Evolutionary conservation across 2,329 filamentous ascomycete species (phyloP), one percentile per base, ranked within the genome.

Genomic region (Botrytis fragariae): DNA sequence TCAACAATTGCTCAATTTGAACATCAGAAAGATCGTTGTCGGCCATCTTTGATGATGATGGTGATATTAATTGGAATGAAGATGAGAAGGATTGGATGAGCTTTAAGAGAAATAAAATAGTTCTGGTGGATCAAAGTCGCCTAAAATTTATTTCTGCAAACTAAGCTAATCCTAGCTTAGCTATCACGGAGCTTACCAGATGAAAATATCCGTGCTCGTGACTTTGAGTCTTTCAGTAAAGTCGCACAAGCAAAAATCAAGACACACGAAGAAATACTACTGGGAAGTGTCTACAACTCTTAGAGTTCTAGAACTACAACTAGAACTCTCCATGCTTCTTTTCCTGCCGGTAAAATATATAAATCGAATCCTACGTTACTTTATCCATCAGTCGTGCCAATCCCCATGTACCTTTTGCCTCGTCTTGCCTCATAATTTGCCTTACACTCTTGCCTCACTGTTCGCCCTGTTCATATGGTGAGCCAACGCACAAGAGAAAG

Each of bases 1-100:
- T 85, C 69, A 93, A 85, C 72, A 93, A 84, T 79, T 87, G 83
- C 71, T 89, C 86, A 69, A 93, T 87, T 79, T 91, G 87, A 76
- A 89, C 86, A 80, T 92, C 89, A 54, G 86, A 88, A 75, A 92
- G 82, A 71, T 86, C 85, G 70, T 85, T 83, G 60, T 79, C 79
- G 25, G 76, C 76, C 78, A 80, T 80, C 54, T 44, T 77, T 57
- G 22, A 42, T 69, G 69, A 35, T 60, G 57, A 57, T 63, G 20
- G 71, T 29, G 62, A 4, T 51, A 22, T 39, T 45, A 35, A 61
- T 18, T 22, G 48, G 35, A 69, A 69, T 57, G n/a, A 57, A 29
- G 22, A 29, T 57, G 51, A 57, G 35, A 37, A 60, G 20, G 39
- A 68, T 60, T 67, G 64, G n/a, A 9, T 60, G 32, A 61, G 42